phyloP scores from a whole-genome alignment of 495 filamentous ascomycete species.

The Lepidopterella palustris region DNA sequence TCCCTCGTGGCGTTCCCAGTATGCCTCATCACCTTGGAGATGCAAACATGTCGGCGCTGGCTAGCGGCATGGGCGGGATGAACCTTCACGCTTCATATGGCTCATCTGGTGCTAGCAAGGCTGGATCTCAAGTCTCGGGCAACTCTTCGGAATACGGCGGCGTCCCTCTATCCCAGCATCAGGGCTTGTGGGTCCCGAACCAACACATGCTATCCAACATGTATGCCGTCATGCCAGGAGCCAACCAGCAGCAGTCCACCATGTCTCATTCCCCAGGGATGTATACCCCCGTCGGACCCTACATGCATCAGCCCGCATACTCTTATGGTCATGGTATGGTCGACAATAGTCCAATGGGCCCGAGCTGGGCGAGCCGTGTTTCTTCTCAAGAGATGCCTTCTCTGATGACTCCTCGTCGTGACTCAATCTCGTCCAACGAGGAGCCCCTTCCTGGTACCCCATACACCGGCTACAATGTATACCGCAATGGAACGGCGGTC shows the following conservation, averaged over 20 bases:
- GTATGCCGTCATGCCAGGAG: slow-evolving; percentile 21
- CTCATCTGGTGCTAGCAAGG: slow-evolving; percentile 28
- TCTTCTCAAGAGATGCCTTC: slow-evolving; percentile 38
- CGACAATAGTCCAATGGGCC: slow-evolving; percentile 34
- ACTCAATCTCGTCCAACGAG: slow-evolving; percentile 56
- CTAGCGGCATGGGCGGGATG: slow-evolving; percentile 34
- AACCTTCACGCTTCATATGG: slow-evolving; percentile 33
- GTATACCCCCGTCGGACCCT: slow-evolving; percentile 33
- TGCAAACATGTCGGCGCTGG: slow-evolving; percentile 28
- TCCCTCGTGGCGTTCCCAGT: slow-evolving; percentile 22
- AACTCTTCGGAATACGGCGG: slow-evolving; percentile 28
- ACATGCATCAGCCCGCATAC: slow-evolving; percentile 30
- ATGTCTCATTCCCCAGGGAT: slow-evolving; percentile 29
- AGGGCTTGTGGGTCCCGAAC: slow-evolving; percentile 31
- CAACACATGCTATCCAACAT: slow-evolving; percentile 22
- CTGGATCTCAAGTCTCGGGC: slow-evolving; percentile 27
- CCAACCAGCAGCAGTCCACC: slow-evolving; percentile 22
- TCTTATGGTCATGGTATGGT: slow-evolving; percentile 34
- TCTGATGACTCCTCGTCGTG: slow-evolving; percentile 40
- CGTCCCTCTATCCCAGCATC: slow-evolving; percentile 24
- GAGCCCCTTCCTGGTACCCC: slow-evolving; percentile 56
- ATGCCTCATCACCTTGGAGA: slow-evolving; percentile 18
- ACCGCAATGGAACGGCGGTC: slow-evolving; percentile 49
- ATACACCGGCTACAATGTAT: slow-evolving; percentile 44
- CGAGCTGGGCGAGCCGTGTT: slow-evolving; percentile 37